These are phyloP conservation scores for Tetrahymena borealis DNA, from an alignment of 73 alveolate genomes.

Conservation along the genomic window DNA sequence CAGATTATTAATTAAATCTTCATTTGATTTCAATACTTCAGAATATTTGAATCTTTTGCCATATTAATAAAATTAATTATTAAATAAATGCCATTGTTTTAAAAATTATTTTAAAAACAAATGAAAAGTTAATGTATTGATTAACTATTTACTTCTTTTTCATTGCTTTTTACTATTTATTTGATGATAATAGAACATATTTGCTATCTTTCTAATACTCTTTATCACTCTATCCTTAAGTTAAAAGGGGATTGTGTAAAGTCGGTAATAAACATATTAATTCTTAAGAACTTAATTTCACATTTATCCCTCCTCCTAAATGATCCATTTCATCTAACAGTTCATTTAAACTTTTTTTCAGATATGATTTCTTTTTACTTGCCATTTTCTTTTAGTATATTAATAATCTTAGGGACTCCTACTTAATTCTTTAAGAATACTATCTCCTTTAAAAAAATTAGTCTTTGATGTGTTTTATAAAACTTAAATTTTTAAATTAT, in stretches of 20 bases:
- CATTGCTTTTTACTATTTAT: not conserved
- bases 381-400: no score
- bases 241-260: not conserved
- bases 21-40: not conserved
- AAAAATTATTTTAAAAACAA: no score
- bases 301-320: not conserved
- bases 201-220: not conserved
- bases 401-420: not conserved
- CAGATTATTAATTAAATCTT: not conserved
- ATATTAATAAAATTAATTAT: not conserved
- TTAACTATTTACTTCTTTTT: not conserved
- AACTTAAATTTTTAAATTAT: no score
- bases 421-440: not conserved
- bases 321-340: not conserved
- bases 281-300: not conserved
- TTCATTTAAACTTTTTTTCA: not conserved
- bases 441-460: not conserved
- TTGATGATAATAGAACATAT: not conserved
- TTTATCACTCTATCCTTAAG: not conserved
- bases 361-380: not conserved
- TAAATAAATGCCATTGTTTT: no score
- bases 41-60: not conserved
- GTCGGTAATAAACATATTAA: not conserved
- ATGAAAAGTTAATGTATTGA: no score
- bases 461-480: no score